Conservation (phyloP, 2,329 filamentous ascomycete genomes). For the Verticillium albo-atrum region DNA sequence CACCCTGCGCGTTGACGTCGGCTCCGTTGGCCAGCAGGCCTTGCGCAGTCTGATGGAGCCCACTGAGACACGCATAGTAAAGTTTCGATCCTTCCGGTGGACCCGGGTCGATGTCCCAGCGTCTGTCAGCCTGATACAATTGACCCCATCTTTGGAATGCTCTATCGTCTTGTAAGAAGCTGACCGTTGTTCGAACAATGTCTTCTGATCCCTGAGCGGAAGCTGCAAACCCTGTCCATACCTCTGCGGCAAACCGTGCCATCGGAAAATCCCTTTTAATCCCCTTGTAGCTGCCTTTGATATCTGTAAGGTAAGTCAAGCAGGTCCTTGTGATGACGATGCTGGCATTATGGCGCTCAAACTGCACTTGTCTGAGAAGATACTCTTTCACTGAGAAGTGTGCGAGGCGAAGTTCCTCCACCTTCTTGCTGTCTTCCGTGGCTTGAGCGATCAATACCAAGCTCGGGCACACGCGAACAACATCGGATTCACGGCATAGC, state of each 20-base stretch:
- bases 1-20: not conserved
- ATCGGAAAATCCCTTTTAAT: constrained; percentile 12
- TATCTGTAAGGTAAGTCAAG: constrained; percentile 15
- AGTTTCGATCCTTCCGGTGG: constrained; percentile 6
- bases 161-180: constrained; percentile 9
- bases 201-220: constrained; percentile 7
- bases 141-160: constrained; percentile 9
- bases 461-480: constrained; percentile 14
- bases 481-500: constrained; percentile 1
- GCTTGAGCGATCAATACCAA: constrained; percentile 8
- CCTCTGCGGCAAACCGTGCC: constrained; percentile 13
- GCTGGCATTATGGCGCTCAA: constrained; percentile 5
- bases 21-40: not conserved
- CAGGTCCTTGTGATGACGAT: constrained; percentile 14
- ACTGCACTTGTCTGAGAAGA: constrained; percentile 6
- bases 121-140: constrained; percentile 5
- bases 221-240: constrained; percentile 11
- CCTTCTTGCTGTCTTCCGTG: not conserved
- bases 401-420: constrained; percentile 13
- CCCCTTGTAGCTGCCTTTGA: constrained; percentile 2
- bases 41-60: constrained; percentile 1
- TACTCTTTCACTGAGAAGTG: constrained; percentile 22
- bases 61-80: constrained; percentile 12
- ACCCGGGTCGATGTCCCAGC: constrained; percentile 1
- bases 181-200: constrained; percentile 1